Evolutionary conservation across 2,329 filamentous ascomycete species (phyloP).

Genomic region (Pyrenophora graminea): DNA sequence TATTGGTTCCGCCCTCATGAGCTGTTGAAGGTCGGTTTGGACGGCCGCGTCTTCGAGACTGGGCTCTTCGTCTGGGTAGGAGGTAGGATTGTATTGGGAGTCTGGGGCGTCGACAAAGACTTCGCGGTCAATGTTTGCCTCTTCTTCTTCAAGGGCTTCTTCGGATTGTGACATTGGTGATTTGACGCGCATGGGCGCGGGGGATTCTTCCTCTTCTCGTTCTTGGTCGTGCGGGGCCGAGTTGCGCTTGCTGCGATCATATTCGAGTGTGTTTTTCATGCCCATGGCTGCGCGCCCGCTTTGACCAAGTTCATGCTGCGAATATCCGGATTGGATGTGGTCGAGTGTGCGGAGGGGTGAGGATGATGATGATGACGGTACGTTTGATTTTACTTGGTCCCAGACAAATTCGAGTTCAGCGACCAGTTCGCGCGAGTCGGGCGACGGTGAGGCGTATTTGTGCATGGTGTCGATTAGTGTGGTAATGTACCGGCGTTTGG

Average conservation of each 20-base stretch:
- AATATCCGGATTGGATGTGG: constrained; percentile 37
- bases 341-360: constrained; percentile 45
- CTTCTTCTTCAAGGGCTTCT: constrained; percentile 55
- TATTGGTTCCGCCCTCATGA: constrained; percentile 18
- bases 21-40: constrained; percentile 13
- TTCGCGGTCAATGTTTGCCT: constrained; percentile 42
- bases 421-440: constrained; percentile 84
- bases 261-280: constrained; percentile 10
- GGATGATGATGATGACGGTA: constrained; percentile 61
- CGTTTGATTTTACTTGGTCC: constrained; percentile 94
- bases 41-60: constrained; percentile 36
- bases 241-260: constrained; percentile 3
- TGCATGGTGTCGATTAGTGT: constrained; percentile 97
- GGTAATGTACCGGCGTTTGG: constrained; percentile 91
- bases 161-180: constrained; percentile 80
- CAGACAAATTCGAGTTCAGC: constrained; percentile 98
- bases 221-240: not conserved
- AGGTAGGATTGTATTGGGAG: constrained; percentile 45
- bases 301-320: constrained; percentile 40
- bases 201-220: not conserved
- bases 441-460: constrained; percentile 82
- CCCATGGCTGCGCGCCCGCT: constrained; percentile 47
- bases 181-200: constrained; percentile 60
- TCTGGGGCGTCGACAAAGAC: constrained; percentile 56
- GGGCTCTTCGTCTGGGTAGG: constrained; percentile 13